Evolutionary conservation across 805 yeast species (phyloP), one percentile per base, ranked within the genome.

Genomic region (Ogataea kodamae): DNA sequence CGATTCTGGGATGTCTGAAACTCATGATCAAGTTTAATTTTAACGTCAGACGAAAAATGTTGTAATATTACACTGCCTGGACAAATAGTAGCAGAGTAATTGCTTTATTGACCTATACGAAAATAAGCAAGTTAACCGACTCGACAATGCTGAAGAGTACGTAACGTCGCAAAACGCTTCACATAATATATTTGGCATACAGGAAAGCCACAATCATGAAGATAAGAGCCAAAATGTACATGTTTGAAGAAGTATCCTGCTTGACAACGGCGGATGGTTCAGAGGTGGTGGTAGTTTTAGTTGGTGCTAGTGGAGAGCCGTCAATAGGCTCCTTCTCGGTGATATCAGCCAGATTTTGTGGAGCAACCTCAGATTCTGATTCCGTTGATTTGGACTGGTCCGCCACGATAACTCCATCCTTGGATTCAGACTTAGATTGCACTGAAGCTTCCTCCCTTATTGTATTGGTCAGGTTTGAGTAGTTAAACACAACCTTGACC

Each of bases 401-500:
- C 12, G 35, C 39, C 18, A 40, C 33, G n/a, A 44, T 42, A 11
- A 42, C 46, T 16, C 26, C 28, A 19, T 47, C 31, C 11, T 20
- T 37, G 15, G 43, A 39, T 16, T 48, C 53, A 25, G 45, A 23
- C 11, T 28, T 46, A 13, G 48, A 39, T 16, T 29, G 30, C 39
- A 38, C 48, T 16, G 55, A 36, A 35, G 54, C 39, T 42, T 56
- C 53, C 43, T 57, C 62, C 36, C 43, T 51, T 42, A 58, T 57
- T n/a, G 62, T 39, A 30, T 51, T 51, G 39, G 54, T 56, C 19
- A 46, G 40, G 14, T 48, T 44, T 35, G 52, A 57, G 37, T 41
- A 56, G 36, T 49, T 51, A 43, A 50, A 57, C 7, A 48, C 48
- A 31, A 57, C 63, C 43, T 55, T 57, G 20, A 58, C 47, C 39